phyloP scores from a whole-genome alignment of 2,329 filamentous ascomycete species.

The Cercospora sojina region DNA sequence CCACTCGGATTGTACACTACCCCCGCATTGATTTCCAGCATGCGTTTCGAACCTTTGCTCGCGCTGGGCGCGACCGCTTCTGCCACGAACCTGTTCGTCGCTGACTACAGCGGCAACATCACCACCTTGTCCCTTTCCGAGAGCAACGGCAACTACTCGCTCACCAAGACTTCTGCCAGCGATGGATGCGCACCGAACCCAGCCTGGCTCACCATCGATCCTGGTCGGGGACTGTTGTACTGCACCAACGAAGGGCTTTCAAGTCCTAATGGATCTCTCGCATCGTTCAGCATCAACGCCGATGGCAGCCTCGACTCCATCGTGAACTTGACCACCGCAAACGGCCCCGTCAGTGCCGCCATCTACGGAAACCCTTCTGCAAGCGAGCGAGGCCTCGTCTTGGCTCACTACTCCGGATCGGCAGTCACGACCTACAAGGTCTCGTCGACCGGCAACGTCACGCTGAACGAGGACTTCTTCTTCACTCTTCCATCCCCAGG shows the following conservation, averaged over 20 bases:
- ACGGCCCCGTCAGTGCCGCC: constrained; percentile 44
- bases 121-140: constrained; percentile 42
- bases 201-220: constrained; percentile 61
- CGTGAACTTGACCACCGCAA: constrained; percentile 38
- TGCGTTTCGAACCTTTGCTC: constrained; percentile 20
- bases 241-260: constrained; percentile 60
- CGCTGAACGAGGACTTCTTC: constrained; percentile 38
- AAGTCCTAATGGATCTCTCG: constrained; percentile 51
- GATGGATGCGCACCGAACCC: constrained; percentile 55
- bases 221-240: constrained; percentile 52
- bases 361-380: constrained; percentile 43
- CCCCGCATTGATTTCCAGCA: constrained; percentile 5
- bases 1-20: neutral
- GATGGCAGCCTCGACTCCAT: constrained; percentile 43
- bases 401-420: constrained; percentile 45
- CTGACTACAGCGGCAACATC: constrained; percentile 49
- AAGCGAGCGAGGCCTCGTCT: constrained; percentile 38
- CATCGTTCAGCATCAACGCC: constrained; percentile 39
- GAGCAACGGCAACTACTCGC: constrained; percentile 36
- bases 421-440: constrained; percentile 48
- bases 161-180: constrained; percentile 48
- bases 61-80: constrained; percentile 26
- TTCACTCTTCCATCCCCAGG: constrained; percentile 35
- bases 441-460: constrained; percentile 49
- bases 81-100: constrained; percentile 44